phyloP scores from a whole-genome alignment of 345 rosid genomes.

The Eucalyptus regnans region DNA sequence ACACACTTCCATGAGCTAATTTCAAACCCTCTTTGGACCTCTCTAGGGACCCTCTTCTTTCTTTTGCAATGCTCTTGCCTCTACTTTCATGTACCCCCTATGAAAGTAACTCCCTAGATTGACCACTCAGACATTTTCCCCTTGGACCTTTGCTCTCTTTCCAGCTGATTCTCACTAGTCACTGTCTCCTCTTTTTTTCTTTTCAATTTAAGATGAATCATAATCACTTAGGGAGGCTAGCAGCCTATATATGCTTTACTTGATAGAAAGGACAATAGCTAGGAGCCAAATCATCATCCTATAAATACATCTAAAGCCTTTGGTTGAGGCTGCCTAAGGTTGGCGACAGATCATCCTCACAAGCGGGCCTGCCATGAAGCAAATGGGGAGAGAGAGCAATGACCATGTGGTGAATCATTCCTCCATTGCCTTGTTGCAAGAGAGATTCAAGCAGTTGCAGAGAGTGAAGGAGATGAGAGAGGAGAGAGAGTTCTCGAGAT shows the following conservation, averaged over 20 bases:
- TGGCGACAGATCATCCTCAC: background rate
- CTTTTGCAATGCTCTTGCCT: background rate
- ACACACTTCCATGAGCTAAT: background rate
- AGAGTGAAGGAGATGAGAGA: slow-evolving; percentile 55
- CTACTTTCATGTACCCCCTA: background rate
- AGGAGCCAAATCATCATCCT: background rate
- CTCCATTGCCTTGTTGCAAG: slow-evolving; percentile 64
- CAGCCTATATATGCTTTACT: background rate
- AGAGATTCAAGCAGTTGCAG: slow-evolving; percentile 57
- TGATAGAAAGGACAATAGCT: background rate
- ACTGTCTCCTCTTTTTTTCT: background rate
- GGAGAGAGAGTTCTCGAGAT: slow-evolving; percentile 18
- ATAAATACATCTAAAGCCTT: background rate
- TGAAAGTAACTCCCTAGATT: background rate
- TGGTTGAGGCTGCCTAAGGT: background rate
- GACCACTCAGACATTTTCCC: background rate
- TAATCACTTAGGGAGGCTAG: background rate
- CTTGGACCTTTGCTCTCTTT: background rate
- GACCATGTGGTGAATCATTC: slow-evolving; percentile 17
- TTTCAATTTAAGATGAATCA: background rate
- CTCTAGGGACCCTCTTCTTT: background rate
- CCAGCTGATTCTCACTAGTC: background rate
- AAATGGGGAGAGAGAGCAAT: background rate
- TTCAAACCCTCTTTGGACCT: background rate
- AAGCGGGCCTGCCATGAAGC: background rate